phyloP scores from a whole-genome alignment of 805 yeast genomes.

The Monosporozyma servazzii region DNA sequence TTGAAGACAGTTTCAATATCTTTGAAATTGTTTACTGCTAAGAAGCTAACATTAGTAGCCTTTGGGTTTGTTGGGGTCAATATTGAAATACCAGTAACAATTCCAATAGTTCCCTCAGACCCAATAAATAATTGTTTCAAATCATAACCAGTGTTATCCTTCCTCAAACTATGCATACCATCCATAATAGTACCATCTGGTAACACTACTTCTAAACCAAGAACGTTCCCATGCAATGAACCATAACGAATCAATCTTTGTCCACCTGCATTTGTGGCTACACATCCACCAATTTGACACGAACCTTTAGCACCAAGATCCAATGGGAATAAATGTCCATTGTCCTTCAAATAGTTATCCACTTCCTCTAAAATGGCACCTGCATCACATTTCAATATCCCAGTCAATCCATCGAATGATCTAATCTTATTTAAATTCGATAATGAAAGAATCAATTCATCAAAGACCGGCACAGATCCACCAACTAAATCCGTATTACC shows the following conservation, averaged over 20 bases:
- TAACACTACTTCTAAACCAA: slow-evolving; percentile 88
- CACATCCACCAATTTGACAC: slow-evolving; percentile 90
- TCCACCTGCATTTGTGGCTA: slow-evolving; percentile 96
- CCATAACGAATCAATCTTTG: slow-evolving; percentile 81
- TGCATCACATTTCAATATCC: slow-evolving; percentile 82
- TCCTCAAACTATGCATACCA: slow-evolving; percentile 77
- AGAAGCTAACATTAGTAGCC: slow-evolving; percentile 77
- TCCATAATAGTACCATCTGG: slow-evolving; percentile 78
- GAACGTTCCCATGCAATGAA: slow-evolving; percentile 81
- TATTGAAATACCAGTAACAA: slow-evolving; percentile 83
- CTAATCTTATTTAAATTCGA: slow-evolving; percentile 67
- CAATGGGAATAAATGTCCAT: slow-evolving; percentile 85
- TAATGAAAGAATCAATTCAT: slow-evolving; percentile 71
- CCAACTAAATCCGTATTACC: slow-evolving; percentile 97
- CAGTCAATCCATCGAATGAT: slow-evolving; percentile 72
- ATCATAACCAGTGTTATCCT: slow-evolving; percentile 94
- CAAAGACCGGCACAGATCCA: slow-evolving; percentile 87
- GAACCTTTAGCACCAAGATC: slow-evolving; percentile 97
- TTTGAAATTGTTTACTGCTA: slow-evolving; percentile 74
- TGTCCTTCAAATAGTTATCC: slow-evolving; percentile 63
- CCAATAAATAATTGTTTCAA: slow-evolving; percentile 89
- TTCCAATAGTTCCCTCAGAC: slow-evolving; percentile 85
- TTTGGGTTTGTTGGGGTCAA: slow-evolving; percentile 84
- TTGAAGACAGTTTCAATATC: slow-evolving; percentile 77
- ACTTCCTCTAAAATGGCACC: slow-evolving; percentile 85